Percentiles rank a stretch among this genome's conserved stretches.
Conservation (phyloP, 495 filamentous ascomycete species). For the Penicillium antarcticum region DNA sequence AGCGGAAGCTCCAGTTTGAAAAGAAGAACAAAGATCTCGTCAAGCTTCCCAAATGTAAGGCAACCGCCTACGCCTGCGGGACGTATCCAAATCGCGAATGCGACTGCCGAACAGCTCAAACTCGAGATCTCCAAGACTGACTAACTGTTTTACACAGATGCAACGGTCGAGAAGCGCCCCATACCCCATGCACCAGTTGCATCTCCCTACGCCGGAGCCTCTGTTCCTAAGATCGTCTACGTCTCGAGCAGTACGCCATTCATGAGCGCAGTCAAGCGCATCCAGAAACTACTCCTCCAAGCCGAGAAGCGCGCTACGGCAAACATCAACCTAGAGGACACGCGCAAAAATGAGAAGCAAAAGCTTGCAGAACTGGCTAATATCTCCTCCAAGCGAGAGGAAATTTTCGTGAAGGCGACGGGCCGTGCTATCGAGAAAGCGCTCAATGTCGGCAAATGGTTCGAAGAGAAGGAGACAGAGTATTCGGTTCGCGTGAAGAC, state of each 20-base stretch:
- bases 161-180: conserved; percentile 61
- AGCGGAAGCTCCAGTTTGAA: conserved; percentile 36
- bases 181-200: conserved; percentile 66
- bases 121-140: conserved; percentile 12
- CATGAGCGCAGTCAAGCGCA: conserved; percentile 77
- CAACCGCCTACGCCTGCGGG: background rate
- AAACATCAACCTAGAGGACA: conserved; percentile 33
- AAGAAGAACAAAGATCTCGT: conserved; percentile 38
- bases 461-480: conserved; percentile 54
- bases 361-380: conserved; percentile 38
- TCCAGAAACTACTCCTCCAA: conserved; percentile 64
- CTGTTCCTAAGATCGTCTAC: conserved; percentile 67
- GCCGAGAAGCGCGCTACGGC: conserved; percentile 58
- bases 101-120: background rate
- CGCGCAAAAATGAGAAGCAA: conserved; percentile 39
- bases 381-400: conserved; percentile 43
- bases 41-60: conserved; percentile 37
- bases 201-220: conserved; percentile 50
- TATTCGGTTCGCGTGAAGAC: conserved; percentile 57
- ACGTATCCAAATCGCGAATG: background rate
- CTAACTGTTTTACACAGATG: conserved; percentile 19
- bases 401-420: conserved; percentile 74
- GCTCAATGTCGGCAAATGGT: conserved; percentile 59
- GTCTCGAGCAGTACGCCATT: conserved; percentile 72
- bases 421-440: conserved; percentile 76